phyloP scores from a whole-genome alignment of 371 early-diverging fungal species.

The Mycotypha africana region DNA sequence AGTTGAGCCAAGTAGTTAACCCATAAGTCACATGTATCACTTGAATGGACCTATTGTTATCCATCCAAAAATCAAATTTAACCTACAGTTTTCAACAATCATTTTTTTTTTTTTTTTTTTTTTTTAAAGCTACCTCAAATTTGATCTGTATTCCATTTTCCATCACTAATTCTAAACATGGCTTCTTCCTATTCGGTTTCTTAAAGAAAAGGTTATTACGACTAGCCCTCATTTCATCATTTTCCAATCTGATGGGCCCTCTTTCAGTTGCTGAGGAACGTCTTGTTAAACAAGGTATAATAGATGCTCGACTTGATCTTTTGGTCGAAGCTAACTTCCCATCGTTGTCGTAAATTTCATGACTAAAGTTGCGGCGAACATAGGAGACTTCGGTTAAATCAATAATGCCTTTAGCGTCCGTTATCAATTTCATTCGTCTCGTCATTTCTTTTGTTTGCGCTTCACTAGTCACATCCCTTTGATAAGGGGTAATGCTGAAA shows the following conservation, averaged over 20 bases:
- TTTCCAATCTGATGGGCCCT: too few species aligned
- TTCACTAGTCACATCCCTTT: background rate
- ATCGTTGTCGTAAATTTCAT: too few species aligned
- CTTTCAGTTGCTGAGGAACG: too few species aligned
- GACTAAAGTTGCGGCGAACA: constrained; percentile 26
- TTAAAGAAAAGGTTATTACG: too few species aligned
- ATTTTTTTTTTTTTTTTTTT: background rate
- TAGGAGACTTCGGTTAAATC: constrained; percentile 46
- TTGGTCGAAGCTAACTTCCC: too few species aligned
- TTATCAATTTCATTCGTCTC: constrained; percentile 43
- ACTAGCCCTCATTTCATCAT: background rate
- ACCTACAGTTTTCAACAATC: constrained; percentile 16
- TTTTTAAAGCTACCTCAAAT: constrained; percentile 26
- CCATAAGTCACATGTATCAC: constrained; percentile 50
- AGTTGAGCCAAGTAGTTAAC: constrained; percentile 39
- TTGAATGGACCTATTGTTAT: too few species aligned
- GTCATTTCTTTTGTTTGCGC: constrained; percentile 19
- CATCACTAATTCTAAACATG: constrained; percentile 37
- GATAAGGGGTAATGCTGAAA: constrained; percentile 12
- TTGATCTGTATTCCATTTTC: constrained; percentile 29
- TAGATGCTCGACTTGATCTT: too few species aligned
- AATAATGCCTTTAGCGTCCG: constrained; percentile 42
- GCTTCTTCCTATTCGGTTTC: constrained; percentile 6
- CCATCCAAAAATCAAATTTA: too few species aligned
- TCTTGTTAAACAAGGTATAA: too few species aligned